Evolutionary conservation across 1,284 basidiomycete genomes (phyloP).

Genomic region (Meripilus lineatus): DNA sequence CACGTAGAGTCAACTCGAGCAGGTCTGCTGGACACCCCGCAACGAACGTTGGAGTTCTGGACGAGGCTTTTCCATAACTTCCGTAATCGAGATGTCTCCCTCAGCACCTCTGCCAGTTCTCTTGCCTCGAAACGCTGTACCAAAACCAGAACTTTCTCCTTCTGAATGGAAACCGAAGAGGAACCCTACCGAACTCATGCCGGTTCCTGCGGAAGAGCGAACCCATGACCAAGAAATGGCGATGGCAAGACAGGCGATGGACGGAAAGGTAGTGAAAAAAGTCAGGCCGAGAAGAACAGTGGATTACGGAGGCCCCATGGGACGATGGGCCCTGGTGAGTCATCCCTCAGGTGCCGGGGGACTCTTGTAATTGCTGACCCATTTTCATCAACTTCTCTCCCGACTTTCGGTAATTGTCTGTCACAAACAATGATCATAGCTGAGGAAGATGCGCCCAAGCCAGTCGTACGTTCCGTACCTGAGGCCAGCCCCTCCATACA

Average conservation of each 20-base stretch:
- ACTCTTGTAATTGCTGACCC: too few relatives aligned
- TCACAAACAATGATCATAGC: slow-evolving; percentile 30
- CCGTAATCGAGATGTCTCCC: too few relatives aligned
- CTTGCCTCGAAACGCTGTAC: slow-evolving; percentile 12
- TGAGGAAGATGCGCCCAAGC: slow-evolving; percentile 73
- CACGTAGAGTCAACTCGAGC: too few relatives aligned
- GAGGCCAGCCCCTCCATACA: slow-evolving; percentile 77
- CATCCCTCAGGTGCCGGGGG: not conserved
- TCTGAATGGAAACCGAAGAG: slow-evolving; percentile 39
- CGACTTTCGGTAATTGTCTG: not conserved
- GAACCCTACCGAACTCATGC: slow-evolving; percentile 47
- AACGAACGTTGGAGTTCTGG: too few relatives aligned
- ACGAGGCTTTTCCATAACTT: too few relatives aligned
- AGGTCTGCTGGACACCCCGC: too few relatives aligned
- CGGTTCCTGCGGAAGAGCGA: slow-evolving; percentile 73
- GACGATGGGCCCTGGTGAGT: slow-evolving; percentile 78
- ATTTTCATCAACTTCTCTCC: too few relatives aligned
- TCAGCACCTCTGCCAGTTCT: slow-evolving; percentile 17
- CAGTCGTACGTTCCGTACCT: slow-evolving; percentile 71
- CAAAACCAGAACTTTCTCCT: slow-evolving; percentile 8
- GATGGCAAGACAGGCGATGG: slow-evolving; percentile 59
- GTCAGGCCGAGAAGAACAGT: slow-evolving; percentile 91
- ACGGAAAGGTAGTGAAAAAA: slow-evolving; percentile 80
- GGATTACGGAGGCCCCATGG: slow-evolving; percentile 87
- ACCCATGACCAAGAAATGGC: slow-evolving; percentile 76